Conservation (phyloP, 2,329 filamentous ascomycete species). For the Cercospora sp. region DNA sequence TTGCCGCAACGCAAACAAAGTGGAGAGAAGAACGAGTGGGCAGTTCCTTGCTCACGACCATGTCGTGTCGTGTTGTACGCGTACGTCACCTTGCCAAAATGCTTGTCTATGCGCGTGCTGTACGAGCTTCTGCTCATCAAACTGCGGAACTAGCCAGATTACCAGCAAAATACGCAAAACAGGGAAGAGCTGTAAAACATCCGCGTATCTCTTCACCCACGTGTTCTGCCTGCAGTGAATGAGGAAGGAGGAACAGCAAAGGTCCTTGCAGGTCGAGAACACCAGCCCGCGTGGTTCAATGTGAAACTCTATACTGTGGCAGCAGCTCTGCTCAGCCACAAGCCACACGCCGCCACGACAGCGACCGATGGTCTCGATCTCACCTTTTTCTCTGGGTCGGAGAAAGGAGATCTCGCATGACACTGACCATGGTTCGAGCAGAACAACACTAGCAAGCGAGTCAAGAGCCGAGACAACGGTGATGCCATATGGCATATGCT, state of each 20-base stretch:
- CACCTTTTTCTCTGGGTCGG: neutral
- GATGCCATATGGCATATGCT: neutral
- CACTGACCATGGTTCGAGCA: conserved; percentile 4
- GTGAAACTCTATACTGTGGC: neutral
- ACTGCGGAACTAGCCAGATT: neutral
- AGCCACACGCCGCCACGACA: neutral
- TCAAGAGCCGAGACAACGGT: conserved; percentile 8
- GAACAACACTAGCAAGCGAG: neutral
- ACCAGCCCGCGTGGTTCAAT: neutral
- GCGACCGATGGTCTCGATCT: neutral
- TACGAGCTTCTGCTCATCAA: neutral
- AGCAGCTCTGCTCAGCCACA: neutral
- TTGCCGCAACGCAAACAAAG: conserved; percentile 1
- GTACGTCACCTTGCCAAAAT: conserved; percentile 7
- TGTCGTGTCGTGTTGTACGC: conserved; percentile 10
- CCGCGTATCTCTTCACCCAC: neutral
- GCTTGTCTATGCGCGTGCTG: neutral
- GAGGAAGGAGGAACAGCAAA: neutral
- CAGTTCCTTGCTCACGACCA: neutral
- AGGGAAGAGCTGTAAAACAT: neutral
- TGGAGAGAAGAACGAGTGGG: neutral
- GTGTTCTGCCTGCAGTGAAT: neutral
- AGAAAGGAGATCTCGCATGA: neutral
- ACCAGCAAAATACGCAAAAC: neutral
- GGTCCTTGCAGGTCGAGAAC: conserved; percentile 1